Conservation (phyloP, 768 basidiomycete species). For the Lepiota subincarnata region DNA sequence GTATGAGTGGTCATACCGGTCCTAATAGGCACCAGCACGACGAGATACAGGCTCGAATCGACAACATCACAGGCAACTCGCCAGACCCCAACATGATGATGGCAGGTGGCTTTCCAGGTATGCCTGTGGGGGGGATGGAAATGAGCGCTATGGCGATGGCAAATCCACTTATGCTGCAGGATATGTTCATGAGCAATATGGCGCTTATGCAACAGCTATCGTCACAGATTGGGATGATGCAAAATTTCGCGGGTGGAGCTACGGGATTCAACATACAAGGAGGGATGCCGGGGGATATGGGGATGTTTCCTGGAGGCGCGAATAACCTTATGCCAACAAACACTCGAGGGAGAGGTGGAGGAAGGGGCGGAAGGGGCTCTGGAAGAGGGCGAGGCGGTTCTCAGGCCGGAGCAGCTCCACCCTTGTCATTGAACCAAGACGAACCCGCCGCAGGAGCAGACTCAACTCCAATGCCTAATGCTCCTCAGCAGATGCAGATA, state of each 20-base stretch:
- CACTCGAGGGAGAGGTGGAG: constrained; percentile 33
- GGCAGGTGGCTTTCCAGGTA: constrained; percentile 40
- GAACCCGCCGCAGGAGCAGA: constrained; percentile 11
- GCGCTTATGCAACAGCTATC: constrained; percentile 93
- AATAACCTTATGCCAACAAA: constrained; percentile 31
- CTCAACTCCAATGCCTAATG: constrained; percentile 22
- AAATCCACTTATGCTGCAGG: constrained; percentile 75
- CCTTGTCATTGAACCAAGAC: constrained; percentile 13
- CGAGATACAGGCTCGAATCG: constrained; percentile 76
- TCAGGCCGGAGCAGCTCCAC: constrained; percentile 19
- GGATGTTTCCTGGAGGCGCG: constrained; percentile 41
- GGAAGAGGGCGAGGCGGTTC: constrained; percentile 48
- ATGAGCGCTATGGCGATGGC: constrained; percentile 53
- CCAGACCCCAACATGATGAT: constrained; percentile 56
- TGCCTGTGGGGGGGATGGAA: constrained; percentile 45
- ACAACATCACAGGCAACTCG: constrained; percentile 64
- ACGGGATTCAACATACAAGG: constrained; percentile 61
- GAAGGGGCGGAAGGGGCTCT: constrained; percentile 38
- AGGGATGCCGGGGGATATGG: constrained; percentile 48
- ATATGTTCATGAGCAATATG: constrained; percentile 91
- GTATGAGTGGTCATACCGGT: constrained; percentile 61
- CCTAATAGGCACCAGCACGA: constrained; percentile 45
- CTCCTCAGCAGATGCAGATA: constrained; percentile 8
- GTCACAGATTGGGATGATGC: constrained; percentile 72
- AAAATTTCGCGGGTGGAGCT: constrained; percentile 46